Base-by-base conservation (phyloP, 192 early-diverging fungal genomes). In the Coemansia sp. region DNA sequence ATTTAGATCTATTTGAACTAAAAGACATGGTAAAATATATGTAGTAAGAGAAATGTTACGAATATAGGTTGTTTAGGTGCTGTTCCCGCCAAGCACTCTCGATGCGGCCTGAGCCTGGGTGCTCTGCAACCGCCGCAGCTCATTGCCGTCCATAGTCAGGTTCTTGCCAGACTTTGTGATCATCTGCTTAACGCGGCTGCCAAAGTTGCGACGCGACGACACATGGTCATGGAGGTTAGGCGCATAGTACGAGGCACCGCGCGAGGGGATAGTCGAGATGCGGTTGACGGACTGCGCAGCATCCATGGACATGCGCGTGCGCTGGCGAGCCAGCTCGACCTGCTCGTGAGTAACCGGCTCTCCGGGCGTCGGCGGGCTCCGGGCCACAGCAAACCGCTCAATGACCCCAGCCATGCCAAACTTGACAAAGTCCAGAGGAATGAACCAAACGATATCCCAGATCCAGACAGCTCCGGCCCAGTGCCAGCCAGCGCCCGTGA, bases 371-470 rank as follows among this genome's bases (percentile, higher is more conserved):
- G 72, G 71, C 10, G 77, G 78, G 55, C 57, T 55, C 37, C 23
- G 59, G 57, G 59, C 48, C n/a, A 56, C 55, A 23, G 66, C 69
- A 57, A 72, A 83, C 72, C 87, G 88, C 68, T 88, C 82, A 75
- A 89, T 85, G 61, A 85, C 13, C 10, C 59, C 55, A 37, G 84
- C 86, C 77, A 91, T 87, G 67, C 68, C 86, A 70, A 90, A 89
- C 84, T 92, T 92, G 87, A 92, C 83, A 62, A 90, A 84, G 76
- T 92, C 90, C 52, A 92, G 72, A 31, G 89, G 90, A 53, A 89
- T 64, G 67, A 89, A 91, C 90, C 90, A 91, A 60, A 92, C 70
- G 64, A 92, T 85, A 86, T 90, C 89, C 88, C 87, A 89, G 80
- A 92, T 84, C 88, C 89, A 92, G 71, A 86, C 88, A 59, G 86